These are phyloP conservation scores for Trypanosoma vivax DNA, from an alignment of 208 protist species.

Conservation along the genomic window DNA sequence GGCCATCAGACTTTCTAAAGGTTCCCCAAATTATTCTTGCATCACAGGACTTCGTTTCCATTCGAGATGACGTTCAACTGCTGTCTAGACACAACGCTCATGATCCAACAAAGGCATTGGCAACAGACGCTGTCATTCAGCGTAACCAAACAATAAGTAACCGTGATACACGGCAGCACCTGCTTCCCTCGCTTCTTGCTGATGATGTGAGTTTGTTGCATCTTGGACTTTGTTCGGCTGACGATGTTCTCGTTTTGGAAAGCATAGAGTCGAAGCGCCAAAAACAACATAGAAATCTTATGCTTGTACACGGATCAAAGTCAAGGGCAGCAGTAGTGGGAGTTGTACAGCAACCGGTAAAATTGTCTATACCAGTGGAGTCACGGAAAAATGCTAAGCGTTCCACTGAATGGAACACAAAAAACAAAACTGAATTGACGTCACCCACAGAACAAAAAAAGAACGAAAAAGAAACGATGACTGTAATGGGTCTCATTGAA, in stretches of 20 bases:
- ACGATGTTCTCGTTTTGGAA: constrained; percentile 62
- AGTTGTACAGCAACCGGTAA: too few relatives aligned
- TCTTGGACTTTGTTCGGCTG: constrained; percentile 58
- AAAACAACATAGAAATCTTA: too few relatives aligned
- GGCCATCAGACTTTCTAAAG: neutral
- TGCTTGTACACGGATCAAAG: too few relatives aligned
- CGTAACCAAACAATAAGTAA: constrained; percentile 38
- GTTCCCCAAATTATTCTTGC: constrained; percentile 63
- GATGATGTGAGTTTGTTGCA: constrained; percentile 76
- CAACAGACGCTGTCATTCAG: constrained; percentile 24
- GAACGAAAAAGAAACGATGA: constrained; percentile 5
- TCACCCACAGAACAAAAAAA: neutral
- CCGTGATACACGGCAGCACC: constrained; percentile 18
- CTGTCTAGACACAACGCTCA: neutral
- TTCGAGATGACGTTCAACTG: constrained; percentile 31
- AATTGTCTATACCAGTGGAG: too few relatives aligned
- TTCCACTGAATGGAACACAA: neutral
- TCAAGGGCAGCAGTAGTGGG: too few relatives aligned
- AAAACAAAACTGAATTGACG: neutral
- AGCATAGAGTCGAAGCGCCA: constrained; percentile 14
- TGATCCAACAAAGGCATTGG: neutral
- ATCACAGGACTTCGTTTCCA: constrained; percentile 41
- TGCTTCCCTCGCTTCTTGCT: constrained; percentile 45
- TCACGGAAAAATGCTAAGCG: too few relatives aligned
- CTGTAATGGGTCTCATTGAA: constrained; percentile 12